Conservation (phyloP, 73 alveolate genomes). For the Strombidium stylifer region DNA sequence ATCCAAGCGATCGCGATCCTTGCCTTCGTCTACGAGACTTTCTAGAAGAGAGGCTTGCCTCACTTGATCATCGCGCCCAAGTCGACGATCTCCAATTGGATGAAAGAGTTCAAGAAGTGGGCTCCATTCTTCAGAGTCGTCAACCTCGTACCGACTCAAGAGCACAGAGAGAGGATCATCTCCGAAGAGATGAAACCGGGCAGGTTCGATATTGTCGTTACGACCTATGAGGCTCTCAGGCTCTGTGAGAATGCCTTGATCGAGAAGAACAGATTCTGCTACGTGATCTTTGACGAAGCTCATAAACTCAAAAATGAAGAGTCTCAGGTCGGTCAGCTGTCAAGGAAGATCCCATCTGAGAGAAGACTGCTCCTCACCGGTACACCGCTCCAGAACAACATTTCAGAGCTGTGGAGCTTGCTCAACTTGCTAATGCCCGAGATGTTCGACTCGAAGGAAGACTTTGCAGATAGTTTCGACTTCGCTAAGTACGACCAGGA, state of each 20-base stretch:
- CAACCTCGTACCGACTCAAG: slow-evolving; percentile 92
- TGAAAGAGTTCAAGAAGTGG: slow-evolving; percentile 93
- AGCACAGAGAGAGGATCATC: slow-evolving; percentile 90
- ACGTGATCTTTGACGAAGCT: slow-evolving; percentile 91
- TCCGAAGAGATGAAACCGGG: slow-evolving; percentile 73
- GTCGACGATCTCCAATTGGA: slow-evolving; percentile 96
- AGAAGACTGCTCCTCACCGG: slow-evolving; percentile 94
- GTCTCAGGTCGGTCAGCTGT: slow-evolving; percentile 14
- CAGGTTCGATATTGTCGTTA: slow-evolving; percentile 93
- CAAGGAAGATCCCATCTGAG: slow-evolving; percentile 81
- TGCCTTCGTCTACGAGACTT: slow-evolving; percentile 65
- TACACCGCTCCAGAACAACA: slow-evolving; percentile 96
- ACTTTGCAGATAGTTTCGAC: slow-evolving; percentile 88
- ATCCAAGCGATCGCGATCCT: slow-evolving; percentile 72
- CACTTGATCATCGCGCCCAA: slow-evolving; percentile 91
- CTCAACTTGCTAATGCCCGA: slow-evolving; percentile 97
- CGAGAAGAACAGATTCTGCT: slow-evolving; percentile 75
- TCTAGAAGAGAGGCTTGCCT: slow-evolving; percentile 65
- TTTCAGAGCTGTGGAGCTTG: slow-evolving; percentile 97
- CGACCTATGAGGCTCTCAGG: slow-evolving; percentile 95
- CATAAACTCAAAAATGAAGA: slow-evolving; percentile 76
- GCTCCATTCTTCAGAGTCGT: slow-evolving; percentile 86
- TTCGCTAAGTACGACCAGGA: slow-evolving; percentile 59
- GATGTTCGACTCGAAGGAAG: slow-evolving; percentile 86
- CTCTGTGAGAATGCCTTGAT: slow-evolving; percentile 79